Percentiles rank a stretch among this genome's conserved stretches.
Conservation (phyloP, 495 filamentous ascomycete species). For the Hypoxylon rickii region DNA sequence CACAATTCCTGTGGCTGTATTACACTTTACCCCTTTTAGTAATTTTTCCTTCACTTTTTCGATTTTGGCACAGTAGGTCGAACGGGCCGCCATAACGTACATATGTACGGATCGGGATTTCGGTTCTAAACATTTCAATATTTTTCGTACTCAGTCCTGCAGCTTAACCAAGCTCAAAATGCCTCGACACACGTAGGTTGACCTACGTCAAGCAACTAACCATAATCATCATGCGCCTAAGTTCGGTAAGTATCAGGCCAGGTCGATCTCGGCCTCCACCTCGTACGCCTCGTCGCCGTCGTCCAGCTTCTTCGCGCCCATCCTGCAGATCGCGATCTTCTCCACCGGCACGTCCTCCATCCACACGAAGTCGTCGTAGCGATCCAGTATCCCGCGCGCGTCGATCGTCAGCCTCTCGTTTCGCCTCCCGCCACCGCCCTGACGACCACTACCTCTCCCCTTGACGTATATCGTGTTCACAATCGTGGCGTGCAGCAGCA, state of each 20-base stretch:
- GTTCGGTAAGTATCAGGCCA: conserved; percentile 21
- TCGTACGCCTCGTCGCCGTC: conserved; percentile 55
- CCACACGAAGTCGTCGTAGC: conserved; percentile 62
- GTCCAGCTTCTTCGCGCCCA: conserved; percentile 70
- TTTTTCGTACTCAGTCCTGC: too few species aligned
- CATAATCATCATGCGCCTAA: too few species aligned
- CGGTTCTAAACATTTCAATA: too few species aligned
- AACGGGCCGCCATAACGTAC: too few species aligned
- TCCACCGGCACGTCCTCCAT: conserved; percentile 64
- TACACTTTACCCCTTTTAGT: too few species aligned
- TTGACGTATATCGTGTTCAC: conserved; percentile 85
- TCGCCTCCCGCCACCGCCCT: conserved; percentile 38
- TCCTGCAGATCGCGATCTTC: conserved; percentile 71
- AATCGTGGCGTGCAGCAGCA: conserved; percentile 84
- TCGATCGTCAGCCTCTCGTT: conserved; percentile 54
- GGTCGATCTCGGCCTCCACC: conserved; percentile 54
- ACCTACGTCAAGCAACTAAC: background rate
- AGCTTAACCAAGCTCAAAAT: too few species aligned
- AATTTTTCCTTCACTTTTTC: too few species aligned
- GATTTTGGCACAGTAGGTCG: too few species aligned
- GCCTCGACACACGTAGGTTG: too few species aligned
- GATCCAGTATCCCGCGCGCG: conserved; percentile 53
- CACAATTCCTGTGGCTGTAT: too few species aligned
- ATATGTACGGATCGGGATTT: too few species aligned
- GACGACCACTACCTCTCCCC: too few species aligned